These are phyloP conservation scores for Anethum foeniculum DNA, from an alignment of 140 eudicot species.

Conservation along the genomic window DNA sequence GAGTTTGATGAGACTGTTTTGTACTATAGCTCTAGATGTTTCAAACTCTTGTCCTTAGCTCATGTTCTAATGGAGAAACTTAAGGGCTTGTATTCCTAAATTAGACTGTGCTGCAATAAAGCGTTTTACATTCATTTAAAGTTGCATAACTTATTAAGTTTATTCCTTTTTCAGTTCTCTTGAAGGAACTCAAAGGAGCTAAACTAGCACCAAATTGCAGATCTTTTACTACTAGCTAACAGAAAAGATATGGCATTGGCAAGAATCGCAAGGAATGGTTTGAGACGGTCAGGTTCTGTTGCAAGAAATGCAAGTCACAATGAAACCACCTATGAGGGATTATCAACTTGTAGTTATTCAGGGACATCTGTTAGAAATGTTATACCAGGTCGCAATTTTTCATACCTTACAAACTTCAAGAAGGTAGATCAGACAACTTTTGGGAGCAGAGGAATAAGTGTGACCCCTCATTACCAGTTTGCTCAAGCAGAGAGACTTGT, in stretches of 20 bases:
- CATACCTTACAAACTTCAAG: constrained; percentile 26
- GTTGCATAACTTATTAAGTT: neutral
- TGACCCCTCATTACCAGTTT: constrained; percentile 38
- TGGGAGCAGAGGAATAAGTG: constrained; percentile 43
- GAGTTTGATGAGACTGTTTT: constrained; percentile 4
- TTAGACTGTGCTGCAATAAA: neutral
- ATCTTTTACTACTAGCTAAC: neutral
- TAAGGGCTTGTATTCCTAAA: constrained; percentile 10
- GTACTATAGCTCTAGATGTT: constrained; percentile 13
- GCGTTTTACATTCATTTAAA: neutral
- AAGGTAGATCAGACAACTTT: constrained; percentile 23
- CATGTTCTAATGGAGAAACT: neutral
- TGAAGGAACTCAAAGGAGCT: neutral
- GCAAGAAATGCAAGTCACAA: constrained; percentile 28
- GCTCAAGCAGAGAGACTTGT: constrained; percentile 44
- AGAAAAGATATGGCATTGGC: constrained; percentile 59
- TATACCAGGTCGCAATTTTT: constrained; percentile 11
- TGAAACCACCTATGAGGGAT: constrained; percentile 11
- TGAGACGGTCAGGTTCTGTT: constrained; percentile 35
- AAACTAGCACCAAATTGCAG: neutral
- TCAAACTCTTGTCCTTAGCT: constrained; percentile 18
- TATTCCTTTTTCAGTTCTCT: neutral
- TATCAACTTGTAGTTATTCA: constrained; percentile 18
- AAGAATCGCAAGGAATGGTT: constrained; percentile 62
- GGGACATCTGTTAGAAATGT: constrained; percentile 18